Evolutionary conservation across 208 protist genomes (phyloP).

Genomic region (Willaertia magna): DNA sequence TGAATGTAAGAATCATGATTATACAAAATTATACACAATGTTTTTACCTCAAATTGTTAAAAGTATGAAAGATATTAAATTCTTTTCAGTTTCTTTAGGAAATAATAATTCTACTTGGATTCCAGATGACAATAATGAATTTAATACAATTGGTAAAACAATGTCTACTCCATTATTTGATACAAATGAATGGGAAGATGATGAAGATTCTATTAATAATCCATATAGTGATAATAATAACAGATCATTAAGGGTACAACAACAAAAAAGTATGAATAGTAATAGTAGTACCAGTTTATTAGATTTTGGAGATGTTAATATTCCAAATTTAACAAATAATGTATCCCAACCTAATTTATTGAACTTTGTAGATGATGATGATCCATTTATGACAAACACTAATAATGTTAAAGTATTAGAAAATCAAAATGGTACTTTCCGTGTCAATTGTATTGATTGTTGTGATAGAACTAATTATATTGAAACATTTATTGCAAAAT

Average conservation of each 20-base stretch:
- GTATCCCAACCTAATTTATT: neutral
- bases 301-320: neutral
- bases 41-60: neutral
- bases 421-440: neutral
- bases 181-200: neutral
- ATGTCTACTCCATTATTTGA: neutral
- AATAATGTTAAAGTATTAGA: neutral
- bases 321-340: neutral
- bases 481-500: neutral
- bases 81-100: neutral
- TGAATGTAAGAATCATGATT: neutral
- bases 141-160: neutral
- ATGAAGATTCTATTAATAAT: neutral
- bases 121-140: neutral
- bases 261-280: neutral
- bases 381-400: neutral
- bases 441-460: constrained; percentile 14
- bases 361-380: neutral
- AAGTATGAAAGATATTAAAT: neutral
- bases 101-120: neutral
- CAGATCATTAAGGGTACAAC: neutral
- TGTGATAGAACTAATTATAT: constrained; percentile 12
- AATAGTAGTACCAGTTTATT: neutral
- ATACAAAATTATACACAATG: neutral
- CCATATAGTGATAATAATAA: neutral